These are phyloP conservation scores for Hypoxylon sp. DNA, from an alignment of 2,329 filamentous ascomycete species.

Conservation along the genomic window DNA sequence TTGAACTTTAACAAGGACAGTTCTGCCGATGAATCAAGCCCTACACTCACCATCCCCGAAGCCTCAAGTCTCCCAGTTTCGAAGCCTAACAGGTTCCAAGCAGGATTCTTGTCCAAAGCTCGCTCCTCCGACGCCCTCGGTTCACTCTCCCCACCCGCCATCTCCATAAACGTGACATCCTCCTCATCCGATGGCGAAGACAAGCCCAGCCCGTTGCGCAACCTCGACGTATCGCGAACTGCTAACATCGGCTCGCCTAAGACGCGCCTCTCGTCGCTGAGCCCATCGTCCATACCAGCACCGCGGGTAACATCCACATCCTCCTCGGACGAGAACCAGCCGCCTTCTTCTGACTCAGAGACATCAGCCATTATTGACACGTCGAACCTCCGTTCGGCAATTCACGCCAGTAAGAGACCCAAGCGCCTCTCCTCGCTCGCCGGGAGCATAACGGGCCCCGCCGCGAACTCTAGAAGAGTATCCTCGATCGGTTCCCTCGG, in stretches of 20 bases:
- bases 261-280: constrained; percentile 51
- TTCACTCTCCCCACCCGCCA: constrained; percentile 72
- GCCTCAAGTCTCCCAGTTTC: constrained; percentile 53
- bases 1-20: constrained; percentile 64
- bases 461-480: constrained; percentile 56
- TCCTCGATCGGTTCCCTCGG: constrained; percentile 60
- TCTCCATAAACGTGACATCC: constrained; percentile 70
- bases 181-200: constrained; percentile 69
- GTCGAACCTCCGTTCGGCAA: constrained; percentile 67
- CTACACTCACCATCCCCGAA: constrained; percentile 69
- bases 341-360: constrained; percentile 65
- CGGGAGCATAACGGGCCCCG: constrained; percentile 23
- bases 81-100: constrained; percentile 84
- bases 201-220: constrained; percentile 61
- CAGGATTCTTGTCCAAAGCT: constrained; percentile 82
- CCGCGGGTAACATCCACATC: constrained; percentile 35
- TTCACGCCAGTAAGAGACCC: constrained; percentile 66
- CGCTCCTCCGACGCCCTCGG: constrained; percentile 61
- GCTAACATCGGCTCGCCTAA: constrained; percentile 65
- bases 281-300: constrained; percentile 54
- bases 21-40: constrained; percentile 69
- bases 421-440: constrained; percentile 58
- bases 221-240: constrained; percentile 63
- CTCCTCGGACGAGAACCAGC: constrained; percentile 66
- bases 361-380: constrained; percentile 62